Conservation (phyloP, 2,329 filamentous ascomycete species). For the Hypoxylon sp. region DNA sequence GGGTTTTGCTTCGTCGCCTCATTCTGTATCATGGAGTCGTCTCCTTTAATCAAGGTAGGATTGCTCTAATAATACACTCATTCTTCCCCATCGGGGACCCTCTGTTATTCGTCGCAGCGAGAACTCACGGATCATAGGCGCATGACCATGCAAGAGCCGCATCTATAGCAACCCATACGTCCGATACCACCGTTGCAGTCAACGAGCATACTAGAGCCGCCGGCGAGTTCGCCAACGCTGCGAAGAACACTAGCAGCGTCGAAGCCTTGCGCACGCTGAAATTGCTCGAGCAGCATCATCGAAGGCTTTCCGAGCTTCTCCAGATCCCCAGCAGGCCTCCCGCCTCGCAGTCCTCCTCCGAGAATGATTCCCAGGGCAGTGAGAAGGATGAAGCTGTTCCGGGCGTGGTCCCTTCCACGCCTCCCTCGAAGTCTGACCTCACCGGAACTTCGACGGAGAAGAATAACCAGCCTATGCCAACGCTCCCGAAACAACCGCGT, state of each 20-base stretch:
- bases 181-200: conserved; percentile 83
- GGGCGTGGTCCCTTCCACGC: conserved; percentile 43
- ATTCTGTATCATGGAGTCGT: conserved; percentile 71
- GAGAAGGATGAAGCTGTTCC: conserved; percentile 53
- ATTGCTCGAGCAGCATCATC: conserved; percentile 89
- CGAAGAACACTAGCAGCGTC: conserved; percentile 73
- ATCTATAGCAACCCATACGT: conserved; percentile 78
- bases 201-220: conserved; percentile 91
- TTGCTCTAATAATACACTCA: background rate
- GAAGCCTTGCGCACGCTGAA: conserved; percentile 86
- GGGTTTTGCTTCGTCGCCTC: conserved; percentile 7
- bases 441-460: conserved; percentile 41
- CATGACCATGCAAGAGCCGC: conserved; percentile 91
- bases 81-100: conserved; percentile 1
- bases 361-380: conserved; percentile 53
- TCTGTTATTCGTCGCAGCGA: conserved; percentile 27
- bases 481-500: conserved; percentile 59
- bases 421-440: conserved; percentile 44
- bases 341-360: conserved; percentile 53
- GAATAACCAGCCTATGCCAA: conserved; percentile 51
- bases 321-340: conserved; percentile 73
- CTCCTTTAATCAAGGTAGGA: conserved; percentile 74
- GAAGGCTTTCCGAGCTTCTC: conserved; percentile 83
- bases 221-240: conserved; percentile 86
- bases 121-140: conserved; percentile 65